Evolutionary conservation across 768 basidiomycete species (phyloP), one percentile per base, ranked within the genome.

Genomic region (Boletus rubescentipes): DNA sequence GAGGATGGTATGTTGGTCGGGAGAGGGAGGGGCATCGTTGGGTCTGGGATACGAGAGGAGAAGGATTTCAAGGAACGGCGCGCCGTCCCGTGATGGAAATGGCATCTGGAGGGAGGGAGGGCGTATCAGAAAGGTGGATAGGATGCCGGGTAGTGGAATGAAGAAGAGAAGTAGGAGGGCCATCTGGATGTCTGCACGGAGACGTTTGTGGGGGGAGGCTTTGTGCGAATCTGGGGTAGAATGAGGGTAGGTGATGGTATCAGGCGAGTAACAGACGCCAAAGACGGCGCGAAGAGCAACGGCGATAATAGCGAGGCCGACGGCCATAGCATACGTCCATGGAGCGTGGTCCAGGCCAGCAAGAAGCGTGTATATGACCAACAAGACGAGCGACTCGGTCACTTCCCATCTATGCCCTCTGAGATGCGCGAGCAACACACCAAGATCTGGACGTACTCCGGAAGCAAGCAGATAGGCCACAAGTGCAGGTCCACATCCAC

Each of bases 1-100:
- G 48, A 78, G 67, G 20, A 77, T 63, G 3, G 62, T 59, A 30
- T 53, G 55, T 32, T 60, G 39, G 3, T 51, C 34, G 12, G 44
- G 20, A 4, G 67, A 54, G 21, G 61, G 62, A 16, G 64, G 59
- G 20, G 21, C n/a, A n/a, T 70, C 65, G 56, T 71, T 60, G 1
- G 73, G 70, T 39, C 75, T 70, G 6, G 77, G 76, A 46, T 70
- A 73, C 4, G 75, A 72, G 2, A 78, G 65, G 14, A 77, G 51
- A 34, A 78, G 51, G n/a, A 77, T 73, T 39, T 78, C 73, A 7
- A 78, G 65, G 12, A 73, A 62, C 11, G 75, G 70, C 5, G 53
- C 50, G 10, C 54, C 56, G 31, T 68, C 49, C 59, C 57, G 35
- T 29, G 50, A 53, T 50, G 64, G 54, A 54, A 64, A 15, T 34